phyloP scores from a whole-genome alignment of 192 early-diverging fungal species.

The Thamnidium elegans region DNA sequence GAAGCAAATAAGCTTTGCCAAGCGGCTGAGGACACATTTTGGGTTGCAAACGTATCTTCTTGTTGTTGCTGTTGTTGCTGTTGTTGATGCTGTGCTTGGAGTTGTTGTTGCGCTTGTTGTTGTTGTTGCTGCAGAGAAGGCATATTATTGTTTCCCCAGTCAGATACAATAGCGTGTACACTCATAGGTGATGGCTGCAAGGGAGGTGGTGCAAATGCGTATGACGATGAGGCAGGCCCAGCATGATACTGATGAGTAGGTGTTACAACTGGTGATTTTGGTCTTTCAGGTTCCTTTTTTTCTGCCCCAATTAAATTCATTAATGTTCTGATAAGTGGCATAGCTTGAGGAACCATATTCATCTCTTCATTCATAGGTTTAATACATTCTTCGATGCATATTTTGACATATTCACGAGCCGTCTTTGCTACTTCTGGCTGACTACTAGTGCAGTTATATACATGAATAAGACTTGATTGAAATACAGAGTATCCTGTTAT shows the following conservation, averaged over 20 bases:
- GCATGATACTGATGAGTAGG: too few relatives aligned
- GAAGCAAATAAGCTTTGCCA: constrained; percentile 22
- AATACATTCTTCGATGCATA: constrained; percentile 24
- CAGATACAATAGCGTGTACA: constrained; percentile 12
- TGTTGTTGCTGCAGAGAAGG: not conserved
- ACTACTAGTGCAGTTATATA: constrained; percentile 24
- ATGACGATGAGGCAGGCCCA: too few relatives aligned
- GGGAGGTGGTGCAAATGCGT: not conserved
- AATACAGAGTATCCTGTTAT: constrained; percentile 21
- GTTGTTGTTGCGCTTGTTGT: not conserved
- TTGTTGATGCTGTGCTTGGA: too few relatives aligned
- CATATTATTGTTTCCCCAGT: not conserved
- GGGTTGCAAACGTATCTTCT: not conserved
- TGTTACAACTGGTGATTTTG: not conserved
- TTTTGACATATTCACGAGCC: constrained; percentile 15
- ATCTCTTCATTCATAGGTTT: constrained; percentile 7
- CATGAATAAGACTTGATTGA: constrained; percentile 30
- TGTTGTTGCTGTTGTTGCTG: too few relatives aligned
- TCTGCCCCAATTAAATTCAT: constrained; percentile 13
- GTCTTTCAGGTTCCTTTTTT: not conserved
- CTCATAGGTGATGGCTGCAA: constrained; percentile 4
- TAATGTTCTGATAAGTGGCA: not conserved
- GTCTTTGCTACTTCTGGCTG: constrained; percentile 16
- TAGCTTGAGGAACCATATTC: not conserved
- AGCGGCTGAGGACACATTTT: constrained; percentile 2